Evolutionary conservation across 2,329 filamentous ascomycete species (phyloP).

Genomic region (Dryadomyces quercus-mongolicae): DNA sequence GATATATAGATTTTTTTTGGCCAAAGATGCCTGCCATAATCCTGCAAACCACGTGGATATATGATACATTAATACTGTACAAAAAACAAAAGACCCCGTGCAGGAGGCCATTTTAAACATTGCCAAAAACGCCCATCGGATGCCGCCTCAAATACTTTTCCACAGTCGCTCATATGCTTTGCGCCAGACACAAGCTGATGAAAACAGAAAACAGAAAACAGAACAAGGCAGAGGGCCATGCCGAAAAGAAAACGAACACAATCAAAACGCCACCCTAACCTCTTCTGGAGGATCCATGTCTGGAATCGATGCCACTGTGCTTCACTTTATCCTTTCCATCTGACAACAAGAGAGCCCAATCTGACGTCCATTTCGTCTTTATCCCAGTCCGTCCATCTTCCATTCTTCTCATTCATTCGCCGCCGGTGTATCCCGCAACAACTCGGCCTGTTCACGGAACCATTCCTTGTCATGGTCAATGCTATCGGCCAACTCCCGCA

Average conservation of each 20-base stretch:
- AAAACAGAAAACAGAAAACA: not conserved
- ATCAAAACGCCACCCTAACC: not conserved
- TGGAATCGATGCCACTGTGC: too few species aligned
- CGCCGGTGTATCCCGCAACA: constrained; percentile 15
- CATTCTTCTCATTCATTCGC: not conserved
- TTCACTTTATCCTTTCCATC: too few species aligned
- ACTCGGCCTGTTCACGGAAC: constrained; percentile 32
- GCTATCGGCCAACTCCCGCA: constrained; percentile 28
- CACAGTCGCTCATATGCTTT: not conserved
- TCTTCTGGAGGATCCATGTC: too few species aligned
- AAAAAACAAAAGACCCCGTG: not conserved
- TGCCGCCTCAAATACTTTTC: not conserved
- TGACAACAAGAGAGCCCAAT: too few species aligned
- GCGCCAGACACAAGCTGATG: not conserved
- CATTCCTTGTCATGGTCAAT: constrained; percentile 34
- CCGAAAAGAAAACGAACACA: not conserved
- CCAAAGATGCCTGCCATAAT: not conserved
- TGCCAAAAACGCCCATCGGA: not conserved
- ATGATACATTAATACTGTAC: not conserved
- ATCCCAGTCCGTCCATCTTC: not conserved
- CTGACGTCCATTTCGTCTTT: not conserved
- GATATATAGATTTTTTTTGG: not conserved
- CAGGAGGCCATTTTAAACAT: not conserved
- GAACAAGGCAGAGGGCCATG: not conserved
- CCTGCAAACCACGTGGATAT: not conserved